Evolutionary conservation across 1,284 basidiomycete genomes (phyloP).

Genomic region (Laetiporus sulphureus): DNA sequence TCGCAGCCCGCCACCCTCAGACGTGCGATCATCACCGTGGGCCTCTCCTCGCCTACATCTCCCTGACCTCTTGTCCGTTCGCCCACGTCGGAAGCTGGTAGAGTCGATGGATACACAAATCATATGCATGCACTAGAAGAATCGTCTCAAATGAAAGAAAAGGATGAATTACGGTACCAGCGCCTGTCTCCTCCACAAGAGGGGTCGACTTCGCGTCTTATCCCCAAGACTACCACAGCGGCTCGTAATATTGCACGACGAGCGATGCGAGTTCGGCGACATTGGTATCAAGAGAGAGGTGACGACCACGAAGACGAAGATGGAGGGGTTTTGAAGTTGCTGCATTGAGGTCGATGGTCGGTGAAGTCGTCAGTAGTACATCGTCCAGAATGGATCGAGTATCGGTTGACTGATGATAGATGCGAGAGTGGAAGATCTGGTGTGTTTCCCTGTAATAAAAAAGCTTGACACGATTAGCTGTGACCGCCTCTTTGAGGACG

Average conservation of each 20-base stretch:
- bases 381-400: not conserved
- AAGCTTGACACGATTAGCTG: constrained; percentile 19
- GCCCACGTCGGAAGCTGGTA: too few relatives aligned
- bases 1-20: too few relatives aligned
- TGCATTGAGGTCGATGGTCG: too few relatives aligned
- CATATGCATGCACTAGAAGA: too few relatives aligned
- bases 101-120: too few relatives aligned
- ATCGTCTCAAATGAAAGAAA: not conserved
- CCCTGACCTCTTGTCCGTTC: too few relatives aligned
- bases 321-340: too few relatives aligned
- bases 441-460: constrained; percentile 22
- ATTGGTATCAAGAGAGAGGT: not conserved
- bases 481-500: constrained; percentile 13
- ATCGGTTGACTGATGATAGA: not conserved
- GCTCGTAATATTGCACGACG: not conserved
- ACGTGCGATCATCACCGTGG: too few relatives aligned
- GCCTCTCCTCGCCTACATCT: too few relatives aligned
- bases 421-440: constrained; percentile 14
- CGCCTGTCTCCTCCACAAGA: constrained; percentile 3
- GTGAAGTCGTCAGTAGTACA: not conserved
- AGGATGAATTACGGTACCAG: not conserved
- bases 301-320: not conserved
- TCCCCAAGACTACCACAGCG: constrained; percentile 6
- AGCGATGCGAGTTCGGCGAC: not conserved
- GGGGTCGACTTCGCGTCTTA: constrained; percentile 6